phyloP scores from a whole-genome alignment of 2,329 filamentous ascomycete genomes.

The Aspergillus melleus region DNA sequence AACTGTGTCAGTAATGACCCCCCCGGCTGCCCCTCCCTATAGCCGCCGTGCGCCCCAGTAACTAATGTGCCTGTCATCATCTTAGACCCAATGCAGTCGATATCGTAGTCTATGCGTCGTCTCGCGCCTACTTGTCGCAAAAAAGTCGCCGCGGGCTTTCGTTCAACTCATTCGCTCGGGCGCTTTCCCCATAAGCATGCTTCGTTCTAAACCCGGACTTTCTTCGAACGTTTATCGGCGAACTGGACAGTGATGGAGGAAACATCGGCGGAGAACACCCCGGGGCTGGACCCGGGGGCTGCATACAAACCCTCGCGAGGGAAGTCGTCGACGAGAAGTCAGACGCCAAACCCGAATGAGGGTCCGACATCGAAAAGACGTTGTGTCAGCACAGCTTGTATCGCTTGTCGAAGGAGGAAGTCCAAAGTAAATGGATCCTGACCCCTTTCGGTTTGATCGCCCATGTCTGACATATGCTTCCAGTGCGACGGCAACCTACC shows the following conservation, averaged over 20 bases:
- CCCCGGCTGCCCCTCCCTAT: slow-evolving; percentile 3
- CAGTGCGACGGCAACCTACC: slow-evolving; percentile 89
- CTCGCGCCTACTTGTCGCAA: neutral
- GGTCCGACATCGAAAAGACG: slow-evolving; percentile 59
- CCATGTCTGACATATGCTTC: slow-evolving; percentile 4
- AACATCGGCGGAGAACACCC: slow-evolving; percentile 20
- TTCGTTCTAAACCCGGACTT: slow-evolving; percentile 15
- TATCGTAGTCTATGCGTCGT: neutral
- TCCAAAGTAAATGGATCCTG: slow-evolving; percentile 59
- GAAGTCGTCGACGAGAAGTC: slow-evolving; percentile 21
- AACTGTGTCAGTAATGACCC: slow-evolving; percentile 11
- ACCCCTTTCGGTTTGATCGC: neutral
- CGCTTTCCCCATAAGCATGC: slow-evolving; percentile 22
- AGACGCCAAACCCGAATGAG: slow-evolving; percentile 33
- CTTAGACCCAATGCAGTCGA: slow-evolving; percentile 4
- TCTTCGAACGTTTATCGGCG: slow-evolving; percentile 23
- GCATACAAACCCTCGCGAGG: slow-evolving; percentile 15
- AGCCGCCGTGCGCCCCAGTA: slow-evolving; percentile 8
- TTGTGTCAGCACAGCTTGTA: slow-evolving; percentile 81
- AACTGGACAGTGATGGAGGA: slow-evolving; percentile 29
- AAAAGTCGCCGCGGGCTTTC: neutral
- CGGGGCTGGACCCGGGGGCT: slow-evolving; percentile 12
- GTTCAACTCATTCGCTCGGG: slow-evolving; percentile 3
- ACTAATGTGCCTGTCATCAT: slow-evolving; percentile 10
- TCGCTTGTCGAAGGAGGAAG: slow-evolving; percentile 76